phyloP scores from a whole-genome alignment of 2,329 filamentous ascomycete species.

The Colletotrichum kahawae region DNA sequence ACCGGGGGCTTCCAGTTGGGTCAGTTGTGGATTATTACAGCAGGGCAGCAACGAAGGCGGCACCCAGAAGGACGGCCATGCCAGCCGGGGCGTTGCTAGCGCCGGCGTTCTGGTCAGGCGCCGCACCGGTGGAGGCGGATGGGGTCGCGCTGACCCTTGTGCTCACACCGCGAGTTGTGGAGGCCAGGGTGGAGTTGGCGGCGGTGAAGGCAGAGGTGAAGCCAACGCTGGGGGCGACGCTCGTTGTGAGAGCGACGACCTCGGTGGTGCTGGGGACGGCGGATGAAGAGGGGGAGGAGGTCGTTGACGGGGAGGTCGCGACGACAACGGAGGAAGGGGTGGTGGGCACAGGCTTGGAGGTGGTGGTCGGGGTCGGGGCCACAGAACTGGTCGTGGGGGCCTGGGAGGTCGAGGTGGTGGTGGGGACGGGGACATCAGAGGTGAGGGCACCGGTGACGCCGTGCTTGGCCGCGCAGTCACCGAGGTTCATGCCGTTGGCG shows the following conservation, averaged over 20 bases:
- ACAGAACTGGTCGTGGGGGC: constrained; percentile 28
- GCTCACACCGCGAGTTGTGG: background rate
- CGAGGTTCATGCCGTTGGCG: constrained; percentile 58
- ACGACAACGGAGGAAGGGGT: background rate
- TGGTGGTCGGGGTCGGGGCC: constrained; percentile 27
- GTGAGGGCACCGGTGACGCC: constrained; percentile 53
- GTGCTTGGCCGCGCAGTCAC: constrained; percentile 58
- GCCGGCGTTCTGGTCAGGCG: constrained; percentile 2
- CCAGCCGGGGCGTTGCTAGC: constrained; percentile 5
- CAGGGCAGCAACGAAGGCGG: constrained; percentile 20
- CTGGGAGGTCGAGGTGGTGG: constrained; percentile 29
- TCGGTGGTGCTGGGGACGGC: background rate
- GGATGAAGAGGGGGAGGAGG: constrained; percentile 5
- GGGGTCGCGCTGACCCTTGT: background rate
- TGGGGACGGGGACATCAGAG: constrained; percentile 46
- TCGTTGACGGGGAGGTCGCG: background rate
- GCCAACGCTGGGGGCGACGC: constrained; percentile 3
- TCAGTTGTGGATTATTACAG: constrained; percentile 13
- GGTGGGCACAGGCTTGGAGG: constrained; percentile 9
- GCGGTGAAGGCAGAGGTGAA: constrained; percentile 1
- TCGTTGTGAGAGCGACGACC: background rate
- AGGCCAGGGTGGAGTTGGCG: constrained; percentile 8
- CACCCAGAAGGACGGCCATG: constrained; percentile 17
- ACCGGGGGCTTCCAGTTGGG: constrained; percentile 16
- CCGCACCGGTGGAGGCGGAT: background rate